These are phyloP conservation scores for Aspergillus pseudoterreus DNA, from an alignment of 2,329 filamentous ascomycete species.

Conservation along the genomic window DNA sequence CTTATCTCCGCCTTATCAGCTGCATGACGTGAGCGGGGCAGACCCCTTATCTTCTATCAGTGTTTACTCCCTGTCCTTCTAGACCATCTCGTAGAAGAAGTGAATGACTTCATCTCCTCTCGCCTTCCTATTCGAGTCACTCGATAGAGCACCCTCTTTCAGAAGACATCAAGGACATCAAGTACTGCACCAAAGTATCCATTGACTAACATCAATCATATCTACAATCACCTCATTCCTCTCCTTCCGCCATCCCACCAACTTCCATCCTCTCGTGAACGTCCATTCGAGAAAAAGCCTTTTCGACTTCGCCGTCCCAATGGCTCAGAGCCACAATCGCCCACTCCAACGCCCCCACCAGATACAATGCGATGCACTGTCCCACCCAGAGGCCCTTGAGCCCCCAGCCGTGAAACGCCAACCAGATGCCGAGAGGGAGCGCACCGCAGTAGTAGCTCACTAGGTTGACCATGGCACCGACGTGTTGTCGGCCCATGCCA, in stretches of 20 bases:
- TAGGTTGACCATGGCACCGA: conserved; percentile 77
- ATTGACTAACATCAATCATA: too few species aligned
- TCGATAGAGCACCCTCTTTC: conserved; percentile 15
- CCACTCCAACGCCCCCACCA: conserved; percentile 78
- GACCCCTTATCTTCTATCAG: neutral
- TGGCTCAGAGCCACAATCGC: conserved; percentile 70
- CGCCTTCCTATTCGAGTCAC: conserved; percentile 40
- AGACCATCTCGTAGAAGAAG: too few species aligned
- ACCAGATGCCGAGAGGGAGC: conserved; percentile 74
- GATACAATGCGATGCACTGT: conserved; percentile 74
- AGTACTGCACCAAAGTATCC: too few species aligned
- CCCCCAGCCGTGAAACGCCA: conserved; percentile 84
- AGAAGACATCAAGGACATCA: too few species aligned
- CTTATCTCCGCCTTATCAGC: conserved; percentile 4
- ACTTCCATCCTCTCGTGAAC: conserved; percentile 27
- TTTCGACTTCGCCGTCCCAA: conserved; percentile 70
- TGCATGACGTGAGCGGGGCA: conserved; percentile 2
- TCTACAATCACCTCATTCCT: neutral
- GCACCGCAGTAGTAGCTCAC: conserved; percentile 81
- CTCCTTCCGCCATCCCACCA: conserved; percentile 4
- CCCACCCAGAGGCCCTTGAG: conserved; percentile 77
- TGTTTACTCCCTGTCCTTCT: neutral
- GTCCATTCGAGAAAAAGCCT: conserved; percentile 69
- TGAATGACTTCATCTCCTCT: conserved; percentile 4
- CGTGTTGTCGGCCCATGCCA: conserved; percentile 82